phyloP scores from a whole-genome alignment of 345 rosid species.

The Dipteronia sinensis region DNA sequence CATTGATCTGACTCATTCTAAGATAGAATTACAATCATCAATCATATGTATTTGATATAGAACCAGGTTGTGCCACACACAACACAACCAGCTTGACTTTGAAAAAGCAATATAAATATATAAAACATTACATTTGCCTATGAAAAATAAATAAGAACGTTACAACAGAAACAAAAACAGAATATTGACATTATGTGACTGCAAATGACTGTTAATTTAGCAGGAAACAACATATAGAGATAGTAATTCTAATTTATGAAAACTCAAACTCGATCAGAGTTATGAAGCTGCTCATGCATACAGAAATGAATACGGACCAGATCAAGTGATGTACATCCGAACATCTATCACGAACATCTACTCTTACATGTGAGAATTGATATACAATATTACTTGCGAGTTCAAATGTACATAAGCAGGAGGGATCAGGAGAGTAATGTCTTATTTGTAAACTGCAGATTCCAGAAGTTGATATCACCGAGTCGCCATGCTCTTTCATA shows the following conservation, averaged over 20 bases:
- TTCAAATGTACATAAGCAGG: slow-evolving; percentile 24
- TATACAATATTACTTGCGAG: slow-evolving; percentile 21
- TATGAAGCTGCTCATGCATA: not conserved
- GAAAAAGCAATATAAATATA: too few relatives aligned
- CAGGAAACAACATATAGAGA: not conserved
- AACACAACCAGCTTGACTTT: too few relatives aligned
- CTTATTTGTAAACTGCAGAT: slow-evolving; percentile 6
- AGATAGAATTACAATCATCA: too few relatives aligned
- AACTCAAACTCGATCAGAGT: not conserved
- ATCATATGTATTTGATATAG: too few relatives aligned
- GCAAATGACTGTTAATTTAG: not conserved
- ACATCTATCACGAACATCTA: not conserved
- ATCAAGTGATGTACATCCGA: not conserved
- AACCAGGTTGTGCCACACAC: too few relatives aligned
- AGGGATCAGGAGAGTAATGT: slow-evolving; percentile 5
- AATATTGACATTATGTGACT: not conserved
- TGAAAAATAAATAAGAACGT: too few relatives aligned
- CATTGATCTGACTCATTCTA: too few relatives aligned
- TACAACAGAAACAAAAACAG: too few relatives aligned
- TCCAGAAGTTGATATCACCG: slow-evolving; percentile 1
- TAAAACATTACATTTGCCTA: too few relatives aligned
- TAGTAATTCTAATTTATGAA: not conserved
- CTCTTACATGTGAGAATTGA: slow-evolving; percentile 11
- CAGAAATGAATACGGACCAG: not conserved
- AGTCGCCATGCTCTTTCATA: not conserved